These are phyloP conservation scores for Penicillium silybi DNA, from an alignment of 495 filamentous ascomycete genomes.

Conservation along the genomic window DNA sequence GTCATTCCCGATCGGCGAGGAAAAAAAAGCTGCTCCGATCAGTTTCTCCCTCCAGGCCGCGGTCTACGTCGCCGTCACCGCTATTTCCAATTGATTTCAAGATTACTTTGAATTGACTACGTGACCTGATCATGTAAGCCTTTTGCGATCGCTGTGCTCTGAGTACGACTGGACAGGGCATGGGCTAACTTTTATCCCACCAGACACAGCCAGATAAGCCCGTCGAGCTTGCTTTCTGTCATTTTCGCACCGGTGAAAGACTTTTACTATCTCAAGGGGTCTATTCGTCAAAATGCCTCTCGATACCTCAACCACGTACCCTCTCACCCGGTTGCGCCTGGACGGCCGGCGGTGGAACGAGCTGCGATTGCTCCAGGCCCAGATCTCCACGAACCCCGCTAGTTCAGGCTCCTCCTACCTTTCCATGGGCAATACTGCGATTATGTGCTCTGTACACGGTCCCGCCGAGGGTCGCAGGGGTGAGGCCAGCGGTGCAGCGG, in stretches of 20 bases:
- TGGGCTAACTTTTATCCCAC: constrained; percentile 6
- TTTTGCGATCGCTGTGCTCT: background rate
- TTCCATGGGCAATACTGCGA: constrained; percentile 93
- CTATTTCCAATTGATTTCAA: constrained; percentile 2
- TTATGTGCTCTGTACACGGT: constrained; percentile 87
- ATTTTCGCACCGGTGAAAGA: background rate
- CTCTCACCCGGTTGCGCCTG: constrained; percentile 79
- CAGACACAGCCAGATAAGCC: background rate
- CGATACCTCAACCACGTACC: constrained; percentile 79
- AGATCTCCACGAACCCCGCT: constrained; percentile 85
- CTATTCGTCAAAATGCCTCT: constrained; percentile 65
- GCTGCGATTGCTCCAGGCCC: constrained; percentile 79
- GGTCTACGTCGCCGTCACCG: background rate
- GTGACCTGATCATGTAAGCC: background rate
- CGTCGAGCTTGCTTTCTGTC: constrained; percentile 5
- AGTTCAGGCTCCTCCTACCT: constrained; percentile 88
- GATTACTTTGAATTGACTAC: background rate
- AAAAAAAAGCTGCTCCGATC: constrained; percentile 18
- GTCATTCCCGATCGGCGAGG: constrained; percentile 19
- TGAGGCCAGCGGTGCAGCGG: constrained; percentile 43
- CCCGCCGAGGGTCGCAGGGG: constrained; percentile 64
- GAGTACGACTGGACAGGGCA: background rate
- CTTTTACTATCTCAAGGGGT: background rate
- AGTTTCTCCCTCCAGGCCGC: constrained; percentile 4
- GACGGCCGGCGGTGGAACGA: constrained; percentile 98